Percentiles rank a stretch among this genome's conserved stretches.
Evolutionary conservation across 1,284 basidiomycete genomes (phyloP).

Genomic region (Vanrija sp.): DNA sequence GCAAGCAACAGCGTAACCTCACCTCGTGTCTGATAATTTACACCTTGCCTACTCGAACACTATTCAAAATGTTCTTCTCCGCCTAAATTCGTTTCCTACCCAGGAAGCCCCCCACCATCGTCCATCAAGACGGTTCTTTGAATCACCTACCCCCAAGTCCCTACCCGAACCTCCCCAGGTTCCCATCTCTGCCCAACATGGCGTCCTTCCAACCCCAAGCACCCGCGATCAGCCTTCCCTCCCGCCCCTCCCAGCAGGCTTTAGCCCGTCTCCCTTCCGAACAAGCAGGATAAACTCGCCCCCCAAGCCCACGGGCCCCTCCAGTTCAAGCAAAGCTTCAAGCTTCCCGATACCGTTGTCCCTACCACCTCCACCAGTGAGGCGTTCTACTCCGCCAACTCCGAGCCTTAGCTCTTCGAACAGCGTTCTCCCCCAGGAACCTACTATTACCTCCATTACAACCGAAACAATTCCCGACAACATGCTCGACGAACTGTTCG

Average conservation of each 20-base stretch:
- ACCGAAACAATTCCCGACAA: slow-evolving; percentile 1
- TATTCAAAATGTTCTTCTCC: slow-evolving; percentile 15
- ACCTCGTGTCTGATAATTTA: slow-evolving; percentile 18
- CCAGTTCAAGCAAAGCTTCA: background rate
- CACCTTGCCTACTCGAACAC: slow-evolving; percentile 11
- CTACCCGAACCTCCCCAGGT: slow-evolving; percentile 15
- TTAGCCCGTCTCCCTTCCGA: background rate
- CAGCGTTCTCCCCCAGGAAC: background rate
- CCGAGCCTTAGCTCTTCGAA: slow-evolving; percentile 1
- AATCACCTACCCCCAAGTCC: slow-evolving; percentile 10
- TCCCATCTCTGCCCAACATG: slow-evolving; percentile 22
- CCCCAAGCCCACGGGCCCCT: slow-evolving; percentile 7
- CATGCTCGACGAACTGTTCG: slow-evolving; percentile 14
- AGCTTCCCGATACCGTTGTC: background rate
- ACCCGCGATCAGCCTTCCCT: slow-evolving; percentile 1
- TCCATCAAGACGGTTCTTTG: slow-evolving; percentile 12
- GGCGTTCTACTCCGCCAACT: background rate
- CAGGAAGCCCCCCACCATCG: slow-evolving; percentile 13
- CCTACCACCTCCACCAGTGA: background rate
- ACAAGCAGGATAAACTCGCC: slow-evolving; percentile 8
- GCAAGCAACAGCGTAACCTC: background rate
- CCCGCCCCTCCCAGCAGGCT: slow-evolving; percentile 8
- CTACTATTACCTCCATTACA: background rate
- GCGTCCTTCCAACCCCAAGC: slow-evolving; percentile 12
- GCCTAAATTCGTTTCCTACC: slow-evolving; percentile 11